A percentile compares a stretch with the other conserved stretches of the same genome.
Conservation (phyloP, 768 basidiomycete species). For the Lactarius tabidus region DNA sequence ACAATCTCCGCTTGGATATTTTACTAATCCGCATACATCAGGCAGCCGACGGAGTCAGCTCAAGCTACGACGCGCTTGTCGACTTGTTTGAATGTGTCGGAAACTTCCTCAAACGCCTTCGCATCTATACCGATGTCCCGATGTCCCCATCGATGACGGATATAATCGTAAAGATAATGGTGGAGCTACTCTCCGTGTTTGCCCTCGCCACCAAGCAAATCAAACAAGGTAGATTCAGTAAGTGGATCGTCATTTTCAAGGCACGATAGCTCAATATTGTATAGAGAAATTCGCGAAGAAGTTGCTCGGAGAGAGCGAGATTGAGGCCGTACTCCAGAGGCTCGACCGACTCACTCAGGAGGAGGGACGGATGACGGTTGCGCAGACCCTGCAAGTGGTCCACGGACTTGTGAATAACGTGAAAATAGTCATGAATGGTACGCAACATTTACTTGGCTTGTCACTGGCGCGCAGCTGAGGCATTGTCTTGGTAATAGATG, state of each 20-base stretch:
- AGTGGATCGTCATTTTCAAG: not conserved
- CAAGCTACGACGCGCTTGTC: not conserved
- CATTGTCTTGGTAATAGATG: not conserved
- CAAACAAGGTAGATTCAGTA: not conserved
- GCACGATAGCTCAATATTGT: not conserved
- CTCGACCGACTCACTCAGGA: conserved; percentile 1
- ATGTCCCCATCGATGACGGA: not conserved
- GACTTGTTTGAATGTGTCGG: conserved; percentile 5
- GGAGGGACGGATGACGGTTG: not conserved
- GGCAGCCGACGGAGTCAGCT: not conserved
- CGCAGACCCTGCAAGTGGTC: conserved; percentile 1
- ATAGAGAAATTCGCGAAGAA: conserved; percentile 5
- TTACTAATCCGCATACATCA: not conserved
- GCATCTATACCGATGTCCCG: not conserved
- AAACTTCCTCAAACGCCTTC: conserved; percentile 3
- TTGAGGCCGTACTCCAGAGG: not conserved
- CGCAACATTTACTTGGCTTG: not conserved
- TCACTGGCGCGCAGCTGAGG: not conserved
- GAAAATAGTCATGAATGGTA: conserved; percentile 8
- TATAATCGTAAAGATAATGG: not conserved
- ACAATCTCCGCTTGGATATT: not conserved
- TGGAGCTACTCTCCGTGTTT: not conserved
- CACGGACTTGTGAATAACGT: not conserved
- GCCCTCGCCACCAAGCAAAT: conserved; percentile 10
- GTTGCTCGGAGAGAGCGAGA: conserved; percentile 8